Base-by-base conservation (phyloP, 2,329 filamentous ascomycete genomes). In the Ceratocystis huliohia region DNA sequence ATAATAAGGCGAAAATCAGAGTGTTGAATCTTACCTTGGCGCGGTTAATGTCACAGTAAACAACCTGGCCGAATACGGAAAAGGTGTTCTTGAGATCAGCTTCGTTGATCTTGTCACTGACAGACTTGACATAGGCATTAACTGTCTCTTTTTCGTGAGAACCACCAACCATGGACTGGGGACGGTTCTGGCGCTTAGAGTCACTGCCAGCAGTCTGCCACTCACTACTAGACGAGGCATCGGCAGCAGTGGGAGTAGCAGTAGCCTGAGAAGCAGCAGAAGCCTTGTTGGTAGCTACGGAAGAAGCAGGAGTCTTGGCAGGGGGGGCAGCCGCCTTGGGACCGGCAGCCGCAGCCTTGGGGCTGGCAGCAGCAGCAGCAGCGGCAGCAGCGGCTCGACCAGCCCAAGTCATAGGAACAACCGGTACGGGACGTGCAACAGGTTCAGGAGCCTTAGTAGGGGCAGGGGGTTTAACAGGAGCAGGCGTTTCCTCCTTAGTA, bases 101-200 rank as follows among this genome's bases (percentile, higher is more conserved):
- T 15, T 86, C 82, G 74, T 89, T 84, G 64, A 99, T 87, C 78
- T 91, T 92, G 44, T 96, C 91, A 63, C 87, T 93, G 63, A 97
- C 93, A 72, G 93, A 96, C 81, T 96, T 96, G 76, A 99, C 91
- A 76, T 96, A 97, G 22, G 88, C 94, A 71, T 91, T 84, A 65
- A 87, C 87, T 69, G 84, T 84, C 69, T 93, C 88, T 73, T 90
- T 88, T 73, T 92, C 88, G 61, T 78, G 74, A n/a, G 78, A 76
- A 30, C 80, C 75, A 63, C 79, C 80, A 66, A 84, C 80, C 71
- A 84, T 80, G 65, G 86, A 84, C 75, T 89, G 87, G 64, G 83
- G 84, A 69, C 90, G 85, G 72, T 86, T 87, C 75, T 94, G 89
- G 74, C 90, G 87, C 81, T 94, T 94, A 72, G 88, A 88, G 76